Percentiles rank a stretch among this genome's conserved stretches.
These are phyloP conservation scores for Dioszegia aurantiaca DNA, from an alignment of 768 basidiomycete genomes.

Conservation along the genomic window DNA sequence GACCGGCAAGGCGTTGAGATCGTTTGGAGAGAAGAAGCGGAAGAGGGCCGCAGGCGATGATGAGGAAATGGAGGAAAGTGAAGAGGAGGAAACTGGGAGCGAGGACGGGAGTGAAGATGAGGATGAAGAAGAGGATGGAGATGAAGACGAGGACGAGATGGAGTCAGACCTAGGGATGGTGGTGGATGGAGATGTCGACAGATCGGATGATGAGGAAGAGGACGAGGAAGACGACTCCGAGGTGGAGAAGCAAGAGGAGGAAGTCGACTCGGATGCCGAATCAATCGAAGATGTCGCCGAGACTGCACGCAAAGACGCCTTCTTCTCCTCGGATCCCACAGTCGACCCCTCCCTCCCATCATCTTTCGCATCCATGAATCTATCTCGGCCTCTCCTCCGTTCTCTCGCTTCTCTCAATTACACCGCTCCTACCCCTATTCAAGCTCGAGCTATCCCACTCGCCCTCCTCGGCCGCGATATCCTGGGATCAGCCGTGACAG, in stretches of 20 bases:
- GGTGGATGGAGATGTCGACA: constrained; percentile 20
- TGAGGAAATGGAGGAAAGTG: constrained; percentile 30
- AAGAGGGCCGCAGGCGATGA: constrained; percentile 55
- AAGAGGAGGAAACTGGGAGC: constrained; percentile 23
- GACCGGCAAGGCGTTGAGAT: constrained; percentile 54
- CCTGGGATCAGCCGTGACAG: constrained; percentile 92
- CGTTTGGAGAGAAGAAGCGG: constrained; percentile 58
- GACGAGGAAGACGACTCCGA: constrained; percentile 47
- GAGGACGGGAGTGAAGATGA: constrained; percentile 30
- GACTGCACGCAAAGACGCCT: constrained; percentile 74
- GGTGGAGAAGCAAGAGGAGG: constrained; percentile 48
- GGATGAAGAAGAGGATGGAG: constrained; percentile 33
- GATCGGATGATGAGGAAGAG: constrained; percentile 36
- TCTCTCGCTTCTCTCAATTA: constrained; percentile 68
- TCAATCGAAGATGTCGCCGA: constrained; percentile 59
- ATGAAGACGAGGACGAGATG: constrained; percentile 29
- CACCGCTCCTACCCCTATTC: constrained; percentile 90
- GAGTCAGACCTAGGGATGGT: constrained; percentile 41
- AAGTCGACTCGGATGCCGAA: constrained; percentile 41
- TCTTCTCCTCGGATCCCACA: constrained; percentile 65
- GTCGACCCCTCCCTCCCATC: constrained; percentile 59
- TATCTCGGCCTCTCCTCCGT: constrained; percentile 90
- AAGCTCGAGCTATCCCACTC: constrained; percentile 87
- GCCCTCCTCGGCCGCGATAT: constrained; percentile 93
- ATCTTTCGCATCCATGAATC: constrained; percentile 88